These are phyloP conservation scores for Mallotus nudiflorus DNA, from an alignment of 345 rosid species.

Conservation along the genomic window DNA sequence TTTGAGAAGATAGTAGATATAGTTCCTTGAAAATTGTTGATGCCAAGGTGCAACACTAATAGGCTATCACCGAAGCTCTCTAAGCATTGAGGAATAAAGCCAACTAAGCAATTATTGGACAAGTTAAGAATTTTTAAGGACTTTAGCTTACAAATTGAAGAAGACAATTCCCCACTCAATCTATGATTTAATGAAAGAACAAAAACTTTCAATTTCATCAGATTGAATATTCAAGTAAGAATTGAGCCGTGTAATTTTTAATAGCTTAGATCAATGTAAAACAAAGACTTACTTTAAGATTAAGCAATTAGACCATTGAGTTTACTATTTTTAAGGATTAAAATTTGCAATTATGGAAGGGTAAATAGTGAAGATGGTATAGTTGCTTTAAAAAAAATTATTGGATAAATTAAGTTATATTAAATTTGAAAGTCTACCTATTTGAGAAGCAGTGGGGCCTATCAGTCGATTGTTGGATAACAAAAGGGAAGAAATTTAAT, in stretches of 20 bases:
- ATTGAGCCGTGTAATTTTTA: conserved; percentile 15
- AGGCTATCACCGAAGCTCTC: neutral
- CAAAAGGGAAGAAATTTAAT: neutral
- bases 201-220: neutral
- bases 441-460: neutral
- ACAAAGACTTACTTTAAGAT: no score
- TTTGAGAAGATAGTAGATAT: neutral
- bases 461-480: neutral
- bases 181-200: neutral
- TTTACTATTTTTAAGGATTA: neutral
- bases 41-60: no score
- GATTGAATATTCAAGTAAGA: conserved; percentile 14
- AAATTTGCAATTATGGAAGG: neutral
- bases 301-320: no score
- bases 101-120: conserved; percentile 28
- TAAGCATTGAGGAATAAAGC: conserved; percentile 29
- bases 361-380: neutral
- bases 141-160: neutral
- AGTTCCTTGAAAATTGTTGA: conserved; percentile 3
- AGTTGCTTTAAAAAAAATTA: neutral
- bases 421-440: neutral
- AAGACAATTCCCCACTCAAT: neutral
- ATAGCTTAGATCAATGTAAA: no score
- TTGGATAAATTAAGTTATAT: neutral
- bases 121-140: conserved; percentile 10